A percentile compares a stretch with the other conserved stretches of the same genome.
phyloP scores from a whole-genome alignment of 345 rosid genomes.

The Kernera saxatilis region DNA sequence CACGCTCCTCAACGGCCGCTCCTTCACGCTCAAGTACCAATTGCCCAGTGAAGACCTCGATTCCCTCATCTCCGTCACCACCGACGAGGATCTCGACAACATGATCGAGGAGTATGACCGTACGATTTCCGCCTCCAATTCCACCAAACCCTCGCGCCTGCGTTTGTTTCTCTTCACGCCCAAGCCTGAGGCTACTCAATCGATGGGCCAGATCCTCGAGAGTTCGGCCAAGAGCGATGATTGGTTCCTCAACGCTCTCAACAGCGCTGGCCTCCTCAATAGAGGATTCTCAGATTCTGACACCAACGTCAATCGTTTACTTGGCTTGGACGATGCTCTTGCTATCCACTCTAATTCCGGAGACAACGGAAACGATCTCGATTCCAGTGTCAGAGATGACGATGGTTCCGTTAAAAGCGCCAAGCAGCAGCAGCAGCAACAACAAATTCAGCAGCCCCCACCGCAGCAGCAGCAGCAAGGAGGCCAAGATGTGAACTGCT shows the following conservation, averaged over 20 bases:
- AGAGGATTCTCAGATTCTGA: conserved; percentile 73
- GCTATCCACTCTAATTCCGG: conserved; percentile 17
- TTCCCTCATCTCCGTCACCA: conserved; percentile 82
- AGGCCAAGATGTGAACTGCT: conserved; percentile 66
- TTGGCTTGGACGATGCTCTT: conserved; percentile 65
- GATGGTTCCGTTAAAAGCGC: conserved; percentile 46
- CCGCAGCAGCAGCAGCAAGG: conserved; percentile 28
- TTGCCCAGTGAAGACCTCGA: conserved; percentile 93
- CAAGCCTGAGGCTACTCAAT: conserved; percentile 70
- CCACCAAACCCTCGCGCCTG: conserved; percentile 52
- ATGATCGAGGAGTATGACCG: conserved; percentile 98
- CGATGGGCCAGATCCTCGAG: conserved; percentile 68
- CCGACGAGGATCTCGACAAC: conserved; percentile 93
- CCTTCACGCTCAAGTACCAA: conserved; percentile 86
- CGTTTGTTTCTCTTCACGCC: conserved; percentile 76
- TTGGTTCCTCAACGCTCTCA: conserved; percentile 85
- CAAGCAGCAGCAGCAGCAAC: conserved; percentile 32
- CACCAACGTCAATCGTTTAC: conserved; percentile 58
- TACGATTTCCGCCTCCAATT: conserved; percentile 32
- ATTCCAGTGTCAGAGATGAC: conserved; percentile 29
- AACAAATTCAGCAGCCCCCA: conserved; percentile 15
- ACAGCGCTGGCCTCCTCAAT: conserved; percentile 50
- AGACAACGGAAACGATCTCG: conserved; percentile 24
- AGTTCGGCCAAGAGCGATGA: conserved; percentile 69
- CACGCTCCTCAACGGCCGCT: conserved; percentile 50